These are phyloP conservation scores for Exsudoporus frostii DNA, from an alignment of 768 basidiomycete species.

Conservation along the genomic window DNA sequence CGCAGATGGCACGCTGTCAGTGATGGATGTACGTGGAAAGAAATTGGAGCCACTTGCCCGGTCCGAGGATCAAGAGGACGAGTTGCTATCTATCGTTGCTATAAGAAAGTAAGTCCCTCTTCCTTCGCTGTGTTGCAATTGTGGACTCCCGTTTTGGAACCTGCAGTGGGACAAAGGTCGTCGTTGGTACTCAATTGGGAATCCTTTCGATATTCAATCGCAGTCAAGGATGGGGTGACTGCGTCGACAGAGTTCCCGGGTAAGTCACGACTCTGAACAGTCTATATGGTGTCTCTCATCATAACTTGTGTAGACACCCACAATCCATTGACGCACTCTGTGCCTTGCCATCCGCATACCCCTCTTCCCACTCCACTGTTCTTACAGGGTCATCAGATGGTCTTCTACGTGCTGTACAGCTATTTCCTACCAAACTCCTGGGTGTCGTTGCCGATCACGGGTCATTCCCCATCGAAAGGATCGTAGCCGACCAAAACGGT, in stretches of 20 bases:
- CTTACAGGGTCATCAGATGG: conserved; percentile 93
- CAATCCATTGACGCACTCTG: conserved; percentile 88
- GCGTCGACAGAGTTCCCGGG: conserved; percentile 88
- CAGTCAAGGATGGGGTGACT: conserved; percentile 85
- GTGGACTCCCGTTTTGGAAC: not conserved
- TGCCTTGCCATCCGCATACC: conserved; percentile 58
- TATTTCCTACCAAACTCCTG: conserved; percentile 85
- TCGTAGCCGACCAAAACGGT: conserved; percentile 57
- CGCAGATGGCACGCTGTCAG: conserved; percentile 90
- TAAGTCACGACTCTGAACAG: conserved; percentile 33
- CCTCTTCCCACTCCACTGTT: conserved; percentile 64
- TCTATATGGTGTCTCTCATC: conserved; percentile 7
- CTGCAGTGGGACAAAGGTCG: conserved; percentile 67
- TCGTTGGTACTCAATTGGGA: conserved; percentile 88
- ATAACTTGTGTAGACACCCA: conserved; percentile 63
- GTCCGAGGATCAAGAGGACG: conserved; percentile 96
- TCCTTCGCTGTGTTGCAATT: not conserved
- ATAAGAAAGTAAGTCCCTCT: conserved; percentile 66
- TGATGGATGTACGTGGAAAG: conserved; percentile 85
- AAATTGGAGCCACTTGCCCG: conserved; percentile 75
- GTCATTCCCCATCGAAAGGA: conserved; percentile 87
- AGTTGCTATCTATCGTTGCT: conserved; percentile 78
- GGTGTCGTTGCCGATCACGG: conserved; percentile 92
- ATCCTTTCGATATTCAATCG: conserved; percentile 89
- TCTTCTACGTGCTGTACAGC: conserved; percentile 78